Evolutionary conservation across 305 asterid species (phyloP).

Genomic region (Lippia alba): DNA sequence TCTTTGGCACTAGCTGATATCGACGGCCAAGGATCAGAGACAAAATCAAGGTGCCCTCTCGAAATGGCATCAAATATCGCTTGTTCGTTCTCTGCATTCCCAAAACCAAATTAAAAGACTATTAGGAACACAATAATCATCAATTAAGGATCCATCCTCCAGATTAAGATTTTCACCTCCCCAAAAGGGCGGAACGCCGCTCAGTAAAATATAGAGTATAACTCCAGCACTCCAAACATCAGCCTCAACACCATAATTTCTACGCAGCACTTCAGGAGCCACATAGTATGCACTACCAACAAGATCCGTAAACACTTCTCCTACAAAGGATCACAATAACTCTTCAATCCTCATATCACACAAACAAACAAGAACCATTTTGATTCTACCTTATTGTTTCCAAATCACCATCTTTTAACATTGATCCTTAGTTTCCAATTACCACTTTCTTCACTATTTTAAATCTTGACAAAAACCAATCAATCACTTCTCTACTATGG

Average conservation of each 20-base stretch:
- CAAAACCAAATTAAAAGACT: conserved; percentile 20
- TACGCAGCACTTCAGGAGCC: conserved; percentile 90
- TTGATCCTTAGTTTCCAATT: too few relatives aligned
- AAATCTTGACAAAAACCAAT: too few relatives aligned
- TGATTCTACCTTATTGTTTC: too few relatives aligned
- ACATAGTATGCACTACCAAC: conserved; percentile 96
- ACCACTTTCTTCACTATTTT: too few relatives aligned
- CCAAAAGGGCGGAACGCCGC: conserved; percentile 96
- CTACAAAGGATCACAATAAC: conserved; percentile 45
- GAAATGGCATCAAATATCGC: conserved; percentile 75
- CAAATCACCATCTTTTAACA: too few relatives aligned
- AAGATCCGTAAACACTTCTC: conserved; percentile 78
- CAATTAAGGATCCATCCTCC: not conserved
- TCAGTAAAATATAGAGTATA: conserved; percentile 76
- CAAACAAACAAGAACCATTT: too few relatives aligned
- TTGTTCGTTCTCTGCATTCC: conserved; percentile 76
- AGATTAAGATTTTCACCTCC: conserved; percentile 63
- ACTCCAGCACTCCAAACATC: conserved; percentile 98
- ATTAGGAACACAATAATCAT: not conserved
- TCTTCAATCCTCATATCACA: not conserved
- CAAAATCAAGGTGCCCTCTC: conserved; percentile 86
- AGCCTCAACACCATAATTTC: conserved; percentile 82
- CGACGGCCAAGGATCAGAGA: conserved; percentile 91
- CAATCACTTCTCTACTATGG: too few relatives aligned
- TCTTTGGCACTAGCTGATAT: conserved; percentile 93